phyloP scores from a whole-genome alignment of 768 basidiomycete genomes.

The Collybiopsis confluens region DNA sequence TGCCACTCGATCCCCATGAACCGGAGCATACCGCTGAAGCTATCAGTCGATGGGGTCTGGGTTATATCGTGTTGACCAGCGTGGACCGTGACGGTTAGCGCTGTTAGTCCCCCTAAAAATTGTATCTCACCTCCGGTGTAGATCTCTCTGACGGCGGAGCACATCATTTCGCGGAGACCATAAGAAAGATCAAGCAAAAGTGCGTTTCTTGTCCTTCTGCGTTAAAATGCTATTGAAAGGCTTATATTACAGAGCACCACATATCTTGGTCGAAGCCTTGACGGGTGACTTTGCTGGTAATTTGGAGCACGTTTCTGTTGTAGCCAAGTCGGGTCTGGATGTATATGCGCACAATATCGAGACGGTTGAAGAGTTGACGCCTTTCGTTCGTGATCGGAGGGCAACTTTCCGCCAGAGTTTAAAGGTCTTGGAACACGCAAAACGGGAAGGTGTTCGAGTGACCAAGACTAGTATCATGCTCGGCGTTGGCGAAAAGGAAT shows the following conservation, averaged over 20 bases:
- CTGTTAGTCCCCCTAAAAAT: constrained; percentile 1
- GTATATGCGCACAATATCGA: constrained; percentile 99
- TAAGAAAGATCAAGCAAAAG: constrained; percentile 95
- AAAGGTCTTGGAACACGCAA: constrained; percentile 76
- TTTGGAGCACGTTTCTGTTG: constrained; percentile 66
- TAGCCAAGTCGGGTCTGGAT: constrained; percentile 91
- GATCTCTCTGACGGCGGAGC: constrained; percentile 92
- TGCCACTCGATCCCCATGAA: constrained; percentile 92
- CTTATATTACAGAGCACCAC: constrained; percentile 76
- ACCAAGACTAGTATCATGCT: constrained; percentile 99
- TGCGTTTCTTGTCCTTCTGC: constrained; percentile 19
- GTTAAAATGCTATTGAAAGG: constrained; percentile 4
- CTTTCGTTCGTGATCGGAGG: constrained; percentile 90
- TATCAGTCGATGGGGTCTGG: constrained; percentile 95
- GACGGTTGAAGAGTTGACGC: constrained; percentile 91
- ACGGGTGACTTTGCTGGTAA: constrained; percentile 92
- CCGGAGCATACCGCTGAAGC: constrained; percentile 99
- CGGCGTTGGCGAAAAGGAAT: constrained; percentile 86
- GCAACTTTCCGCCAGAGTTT: constrained; percentile 88
- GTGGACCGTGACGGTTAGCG: constrained; percentile 89
- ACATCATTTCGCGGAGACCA: constrained; percentile 93
- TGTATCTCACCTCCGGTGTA: constrained; percentile 24
- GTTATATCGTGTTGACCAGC: constrained; percentile 95
- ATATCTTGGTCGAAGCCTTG: constrained; percentile 94
- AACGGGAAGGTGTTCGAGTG: constrained; percentile 76